phyloP scores from a whole-genome alignment of 192 early-diverging fungal genomes.

The Spinellus fusiger region DNA sequence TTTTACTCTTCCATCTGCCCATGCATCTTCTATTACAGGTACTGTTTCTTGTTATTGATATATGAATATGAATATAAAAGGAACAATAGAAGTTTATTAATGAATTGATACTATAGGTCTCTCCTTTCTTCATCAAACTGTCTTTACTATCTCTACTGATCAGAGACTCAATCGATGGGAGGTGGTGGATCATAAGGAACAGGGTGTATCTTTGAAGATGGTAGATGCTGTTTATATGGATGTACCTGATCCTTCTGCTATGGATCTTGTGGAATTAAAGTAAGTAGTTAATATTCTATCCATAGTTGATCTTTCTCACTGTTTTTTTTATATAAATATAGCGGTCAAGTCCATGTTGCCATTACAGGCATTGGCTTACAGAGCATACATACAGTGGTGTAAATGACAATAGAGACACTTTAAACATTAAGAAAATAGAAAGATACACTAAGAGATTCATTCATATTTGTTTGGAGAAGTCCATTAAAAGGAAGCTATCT shows the following conservation, averaged over 20 bases:
- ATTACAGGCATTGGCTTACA: conserved; percentile 59
- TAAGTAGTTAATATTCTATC: not conserved
- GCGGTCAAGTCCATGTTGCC: conserved; percentile 18
- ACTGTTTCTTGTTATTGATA: not conserved
- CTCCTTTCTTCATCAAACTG: conserved; percentile 23
- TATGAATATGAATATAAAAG: not conserved
- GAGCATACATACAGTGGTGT: conserved; percentile 7
- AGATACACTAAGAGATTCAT: too few relatives aligned
- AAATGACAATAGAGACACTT: too few relatives aligned
- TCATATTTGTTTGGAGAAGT: too few relatives aligned
- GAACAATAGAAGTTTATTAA: not conserved
- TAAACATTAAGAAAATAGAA: too few relatives aligned
- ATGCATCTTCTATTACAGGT: conserved; percentile 73
- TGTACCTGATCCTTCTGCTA: conserved; percentile 61
- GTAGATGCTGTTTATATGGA: conserved; percentile 46
- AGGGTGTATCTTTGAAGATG: conserved; percentile 17
- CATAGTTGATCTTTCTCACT: not conserved
- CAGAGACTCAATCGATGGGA: conserved; percentile 62
- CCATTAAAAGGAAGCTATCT: too few relatives aligned
- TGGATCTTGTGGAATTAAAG: conserved; percentile 30
- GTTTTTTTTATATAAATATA: conserved; percentile 2
- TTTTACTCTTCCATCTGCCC: conserved; percentile 35
- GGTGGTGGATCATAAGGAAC: conserved; percentile 9
- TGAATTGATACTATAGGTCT: conserved; percentile 31
- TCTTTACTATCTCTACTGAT: conserved; percentile 59